Conservation (phyloP, 2,329 filamentous ascomycete genomes). For the Tolypocladium guangdongense region DNA sequence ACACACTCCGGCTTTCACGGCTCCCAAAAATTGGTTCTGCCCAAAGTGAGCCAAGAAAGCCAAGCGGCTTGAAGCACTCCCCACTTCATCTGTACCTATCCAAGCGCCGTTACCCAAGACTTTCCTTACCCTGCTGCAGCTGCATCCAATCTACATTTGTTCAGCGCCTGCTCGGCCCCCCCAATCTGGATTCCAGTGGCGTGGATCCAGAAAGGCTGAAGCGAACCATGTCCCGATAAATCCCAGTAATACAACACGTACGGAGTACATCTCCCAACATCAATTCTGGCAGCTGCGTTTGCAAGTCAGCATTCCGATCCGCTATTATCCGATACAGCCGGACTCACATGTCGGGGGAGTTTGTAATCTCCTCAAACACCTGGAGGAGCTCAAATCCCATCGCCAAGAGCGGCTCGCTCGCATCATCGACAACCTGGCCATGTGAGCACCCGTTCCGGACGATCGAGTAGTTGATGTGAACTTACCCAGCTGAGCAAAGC, state of each 20-base stretch:
- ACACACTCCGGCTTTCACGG: background rate
- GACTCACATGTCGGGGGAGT: constrained; percentile 44
- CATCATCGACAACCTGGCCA: constrained; percentile 54
- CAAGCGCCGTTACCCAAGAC: background rate
- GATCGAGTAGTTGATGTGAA: constrained; percentile 6
- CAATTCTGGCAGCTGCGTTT: background rate
- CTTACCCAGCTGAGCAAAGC: constrained; percentile 74
- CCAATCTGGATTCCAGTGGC: background rate
- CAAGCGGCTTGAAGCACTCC: background rate
- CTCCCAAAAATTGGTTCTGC: background rate
- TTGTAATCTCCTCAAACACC: constrained; percentile 71
- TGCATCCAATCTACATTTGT: background rate
- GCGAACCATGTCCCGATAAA: background rate
- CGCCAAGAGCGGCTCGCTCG: constrained; percentile 59
- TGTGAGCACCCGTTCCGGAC: constrained; percentile 5
- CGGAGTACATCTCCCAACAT: background rate
- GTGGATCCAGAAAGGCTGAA: background rate
- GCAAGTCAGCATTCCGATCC: background rate
- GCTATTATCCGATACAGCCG: background rate
- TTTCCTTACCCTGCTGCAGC: background rate
- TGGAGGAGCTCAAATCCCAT: constrained; percentile 76
- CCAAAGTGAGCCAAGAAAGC: background rate
- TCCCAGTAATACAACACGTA: background rate
- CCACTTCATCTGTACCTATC: background rate
- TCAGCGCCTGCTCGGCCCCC: background rate